Evolutionary conservation across 2,329 filamentous ascomycete genomes (phyloP).

Genomic region (Fusarium chaquense): DNA sequence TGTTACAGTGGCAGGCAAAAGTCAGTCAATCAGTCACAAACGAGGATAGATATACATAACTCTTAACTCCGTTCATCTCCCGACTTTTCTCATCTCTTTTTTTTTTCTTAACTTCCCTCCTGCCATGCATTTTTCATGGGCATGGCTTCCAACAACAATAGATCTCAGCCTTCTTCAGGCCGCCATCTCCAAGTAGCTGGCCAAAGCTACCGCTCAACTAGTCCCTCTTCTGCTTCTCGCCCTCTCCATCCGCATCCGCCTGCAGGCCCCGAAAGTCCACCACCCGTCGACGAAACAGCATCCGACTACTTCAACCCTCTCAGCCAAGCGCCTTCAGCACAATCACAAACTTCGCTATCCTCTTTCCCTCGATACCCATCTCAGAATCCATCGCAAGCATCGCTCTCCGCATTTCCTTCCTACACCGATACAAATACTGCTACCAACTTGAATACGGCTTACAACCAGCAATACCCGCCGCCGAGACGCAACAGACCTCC

Average conservation of each 20-base stretch:
- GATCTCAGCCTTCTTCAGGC: conserved; percentile 39
- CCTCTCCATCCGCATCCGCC: conserved; percentile 11
- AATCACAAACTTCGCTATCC: conserved; percentile 40
- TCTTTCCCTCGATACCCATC: conserved; percentile 23
- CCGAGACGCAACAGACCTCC: conserved; percentile 31
- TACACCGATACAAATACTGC: conserved; percentile 6
- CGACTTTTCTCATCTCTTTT: neutral
- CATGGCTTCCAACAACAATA: conserved; percentile 42
- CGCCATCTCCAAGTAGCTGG: conserved; percentile 28
- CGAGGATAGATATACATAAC: neutral
- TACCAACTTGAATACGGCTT: neutral
- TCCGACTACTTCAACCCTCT: conserved; percentile 45
- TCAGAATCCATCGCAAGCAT: conserved; percentile 25
- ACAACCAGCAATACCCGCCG: conserved; percentile 7
- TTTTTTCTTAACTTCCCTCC: neutral
- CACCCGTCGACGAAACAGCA: conserved; percentile 39
- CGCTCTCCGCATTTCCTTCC: conserved; percentile 32
- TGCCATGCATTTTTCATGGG: conserved; percentile 27
- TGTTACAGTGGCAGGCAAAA: neutral
- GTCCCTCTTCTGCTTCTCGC: conserved; percentile 6
- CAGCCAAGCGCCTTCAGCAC: conserved; percentile 37
- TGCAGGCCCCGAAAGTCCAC: conserved; percentile 35
- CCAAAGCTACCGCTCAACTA: conserved; percentile 27
- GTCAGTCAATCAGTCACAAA: too few relatives aligned
- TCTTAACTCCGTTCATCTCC: neutral